These are phyloP conservation scores for Gaeumannomyces tritici DNA, from an alignment of 2,329 filamentous ascomycete genomes.

Conservation along the genomic window DNA sequence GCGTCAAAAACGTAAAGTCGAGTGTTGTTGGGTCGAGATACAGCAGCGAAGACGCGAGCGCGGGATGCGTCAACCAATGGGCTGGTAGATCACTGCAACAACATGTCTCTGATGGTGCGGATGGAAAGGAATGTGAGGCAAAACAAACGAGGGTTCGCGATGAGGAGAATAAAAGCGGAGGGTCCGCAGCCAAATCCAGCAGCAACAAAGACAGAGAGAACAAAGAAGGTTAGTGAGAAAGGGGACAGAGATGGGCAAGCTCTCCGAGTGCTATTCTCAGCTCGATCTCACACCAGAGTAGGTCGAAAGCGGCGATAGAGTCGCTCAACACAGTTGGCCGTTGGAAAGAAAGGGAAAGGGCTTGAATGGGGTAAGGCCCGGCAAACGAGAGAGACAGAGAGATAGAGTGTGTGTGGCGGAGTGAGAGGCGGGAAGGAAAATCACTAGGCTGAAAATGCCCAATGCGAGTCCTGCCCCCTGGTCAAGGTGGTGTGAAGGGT, in stretches of 20 bases:
- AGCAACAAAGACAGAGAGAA: neutral
- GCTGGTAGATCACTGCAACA: slow-evolving; percentile 1
- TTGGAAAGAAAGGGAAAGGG: neutral
- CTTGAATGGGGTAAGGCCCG: neutral
- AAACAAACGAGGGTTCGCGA: neutral
- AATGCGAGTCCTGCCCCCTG: neutral
- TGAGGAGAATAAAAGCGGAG: neutral
- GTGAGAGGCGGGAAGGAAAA: neutral
- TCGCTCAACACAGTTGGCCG: neutral
- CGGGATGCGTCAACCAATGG: neutral
- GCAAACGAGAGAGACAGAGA: neutral
- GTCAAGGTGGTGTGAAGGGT: neutral
- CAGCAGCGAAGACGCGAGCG: neutral
- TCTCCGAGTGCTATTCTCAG: neutral
- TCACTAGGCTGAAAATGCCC: neutral
- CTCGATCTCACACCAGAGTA: neutral
- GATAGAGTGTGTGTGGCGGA: neutral
- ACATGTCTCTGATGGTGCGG: slow-evolving; percentile 1
- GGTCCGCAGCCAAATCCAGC: neutral
- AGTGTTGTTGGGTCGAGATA: neutral
- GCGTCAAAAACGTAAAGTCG: neutral
- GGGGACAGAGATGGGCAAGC: neutral
- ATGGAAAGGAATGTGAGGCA: neutral
- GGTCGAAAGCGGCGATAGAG: neutral
- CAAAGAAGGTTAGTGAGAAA: neutral